A percentile compares a stretch with the other conserved stretches of the same genome.
These are phyloP conservation scores for Globomyces pollinis-pini DNA, from an alignment of 192 early-diverging fungal species.

Conservation along the genomic window DNA sequence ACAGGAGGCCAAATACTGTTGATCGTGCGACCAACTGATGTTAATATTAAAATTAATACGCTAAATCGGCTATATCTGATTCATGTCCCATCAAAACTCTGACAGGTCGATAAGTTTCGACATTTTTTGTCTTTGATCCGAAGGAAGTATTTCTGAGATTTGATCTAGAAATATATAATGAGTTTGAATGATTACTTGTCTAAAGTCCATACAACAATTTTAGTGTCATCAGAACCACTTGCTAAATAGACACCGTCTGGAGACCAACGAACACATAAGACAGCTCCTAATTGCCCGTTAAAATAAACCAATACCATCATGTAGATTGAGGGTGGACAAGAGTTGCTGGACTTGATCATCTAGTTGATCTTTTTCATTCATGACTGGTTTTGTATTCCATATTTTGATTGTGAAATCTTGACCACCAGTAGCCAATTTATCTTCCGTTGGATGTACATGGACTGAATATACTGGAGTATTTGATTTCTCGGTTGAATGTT, in stretches of 20 bases:
- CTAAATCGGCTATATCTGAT: constrained; percentile 77
- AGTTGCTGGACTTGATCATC: constrained; percentile 50
- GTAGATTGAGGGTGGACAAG: constrained; percentile 70
- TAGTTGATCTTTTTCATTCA: constrained; percentile 36
- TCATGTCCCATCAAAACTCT: constrained; percentile 74
- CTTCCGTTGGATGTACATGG: constrained; percentile 76
- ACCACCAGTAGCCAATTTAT: constrained; percentile 76
- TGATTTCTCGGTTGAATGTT: constrained; percentile 57
- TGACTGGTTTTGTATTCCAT: constrained; percentile 72
- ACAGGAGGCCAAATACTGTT: constrained; percentile 80
- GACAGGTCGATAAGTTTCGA: constrained; percentile 67
- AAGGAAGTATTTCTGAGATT: background rate
- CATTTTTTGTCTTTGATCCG: constrained; percentile 20
- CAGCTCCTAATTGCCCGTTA: constrained; percentile 50
- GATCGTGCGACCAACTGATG: constrained; percentile 86
- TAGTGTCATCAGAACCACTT: constrained; percentile 84
- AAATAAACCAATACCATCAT: no score
- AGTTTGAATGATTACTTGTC: constrained; percentile 61
- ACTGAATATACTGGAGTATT: constrained; percentile 72
- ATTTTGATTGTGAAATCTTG: constrained; percentile 82
- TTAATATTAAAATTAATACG: background rate
- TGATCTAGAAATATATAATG: background rate
- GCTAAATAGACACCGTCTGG: constrained; percentile 67
- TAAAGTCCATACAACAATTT: constrained; percentile 83
- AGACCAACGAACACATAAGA: constrained; percentile 83